These are phyloP conservation scores for Pulicaria dysenterica DNA, from an alignment of 129 eudicot species.

Conservation along the genomic window DNA sequence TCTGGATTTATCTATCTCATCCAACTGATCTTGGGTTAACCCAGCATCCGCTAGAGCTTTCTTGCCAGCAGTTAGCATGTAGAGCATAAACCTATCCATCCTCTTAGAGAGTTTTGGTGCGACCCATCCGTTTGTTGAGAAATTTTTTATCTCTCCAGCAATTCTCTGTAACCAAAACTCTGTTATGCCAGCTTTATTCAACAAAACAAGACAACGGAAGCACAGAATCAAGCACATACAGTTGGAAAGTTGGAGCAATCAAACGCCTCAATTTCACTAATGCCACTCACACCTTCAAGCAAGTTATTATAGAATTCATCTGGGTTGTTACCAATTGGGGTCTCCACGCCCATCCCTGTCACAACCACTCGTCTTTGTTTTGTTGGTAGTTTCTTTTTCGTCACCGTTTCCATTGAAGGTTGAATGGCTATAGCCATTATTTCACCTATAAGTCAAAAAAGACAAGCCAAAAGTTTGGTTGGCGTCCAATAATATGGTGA, in stretches of 20 bases:
- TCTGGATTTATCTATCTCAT: constrained; percentile 63
- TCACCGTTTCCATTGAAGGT: constrained; percentile 52
- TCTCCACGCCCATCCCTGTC: constrained; percentile 95
- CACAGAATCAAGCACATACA: constrained; percentile 38
- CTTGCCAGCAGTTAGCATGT: constrained; percentile 97
- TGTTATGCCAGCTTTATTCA: constrained; percentile 19
- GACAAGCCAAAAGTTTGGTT: background rate
- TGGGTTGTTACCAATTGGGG: constrained; percentile 76
- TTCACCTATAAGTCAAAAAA: constrained; percentile 42
- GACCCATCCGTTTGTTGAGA: constrained; percentile 87
- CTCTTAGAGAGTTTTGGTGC: constrained; percentile 87
- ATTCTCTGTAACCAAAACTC: constrained; percentile 58
- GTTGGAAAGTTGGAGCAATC: constrained; percentile 85
- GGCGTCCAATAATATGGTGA: too few species aligned
- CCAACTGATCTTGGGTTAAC: constrained; percentile 62
- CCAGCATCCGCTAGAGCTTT: constrained; percentile 90
- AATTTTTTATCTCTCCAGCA: constrained; percentile 94
- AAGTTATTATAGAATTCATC: constrained; percentile 69
- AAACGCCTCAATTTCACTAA: constrained; percentile 78
- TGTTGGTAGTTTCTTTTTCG: constrained; percentile 58
- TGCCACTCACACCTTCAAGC: constrained; percentile 90
- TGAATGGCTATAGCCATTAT: constrained; percentile 72
- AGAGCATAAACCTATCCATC: constrained; percentile 94
- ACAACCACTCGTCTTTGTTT: constrained; percentile 89
- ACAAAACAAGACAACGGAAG: background rate